Evolutionary conservation across 1,284 basidiomycete species (phyloP).

Genomic region (Mycosarcoma maydis): DNA sequence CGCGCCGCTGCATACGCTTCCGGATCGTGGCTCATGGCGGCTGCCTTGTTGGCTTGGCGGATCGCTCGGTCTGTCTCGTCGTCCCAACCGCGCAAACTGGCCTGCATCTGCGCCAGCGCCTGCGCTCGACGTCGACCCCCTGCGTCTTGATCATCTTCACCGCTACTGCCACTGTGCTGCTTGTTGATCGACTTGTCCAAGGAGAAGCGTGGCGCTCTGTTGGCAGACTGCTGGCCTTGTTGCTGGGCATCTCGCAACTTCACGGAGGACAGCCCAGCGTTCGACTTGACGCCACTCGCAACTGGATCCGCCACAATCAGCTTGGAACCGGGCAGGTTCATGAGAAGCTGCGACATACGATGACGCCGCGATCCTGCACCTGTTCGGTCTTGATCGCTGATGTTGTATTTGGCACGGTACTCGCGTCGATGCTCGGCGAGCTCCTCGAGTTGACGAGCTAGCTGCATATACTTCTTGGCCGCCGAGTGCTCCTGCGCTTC

Average conservation of each 20-base stretch:
- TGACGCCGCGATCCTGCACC: not conserved
- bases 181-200: constrained; percentile 17
- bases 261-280: not conserved
- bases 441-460: constrained; percentile 75
- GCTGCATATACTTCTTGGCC: constrained; percentile 70
- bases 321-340: constrained; percentile 20
- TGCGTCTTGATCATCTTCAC: constrained; percentile 38
- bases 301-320: constrained; percentile 16
- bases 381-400: constrained; percentile 21
- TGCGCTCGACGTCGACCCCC: constrained; percentile 53
- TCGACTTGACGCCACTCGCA: constrained; percentile 8
- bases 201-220: constrained; percentile 4
- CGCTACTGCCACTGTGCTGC: constrained; percentile 12
- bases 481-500: constrained; percentile 78
- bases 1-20: constrained; percentile 84
- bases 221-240: not conserved
- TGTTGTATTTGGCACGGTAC: constrained; percentile 49
- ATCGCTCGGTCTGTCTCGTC: constrained; percentile 44
- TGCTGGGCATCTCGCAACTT: not conserved
- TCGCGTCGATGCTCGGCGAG: constrained; percentile 62
- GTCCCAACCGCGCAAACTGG: constrained; percentile 40
- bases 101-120: constrained; percentile 55
- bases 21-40: constrained; percentile 72
- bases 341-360: constrained; percentile 34
- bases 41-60: constrained; percentile 50